Base-by-base conservation (phyloP, 192 early-diverging fungal species). In the Cetraspora pellucida region DNA sequence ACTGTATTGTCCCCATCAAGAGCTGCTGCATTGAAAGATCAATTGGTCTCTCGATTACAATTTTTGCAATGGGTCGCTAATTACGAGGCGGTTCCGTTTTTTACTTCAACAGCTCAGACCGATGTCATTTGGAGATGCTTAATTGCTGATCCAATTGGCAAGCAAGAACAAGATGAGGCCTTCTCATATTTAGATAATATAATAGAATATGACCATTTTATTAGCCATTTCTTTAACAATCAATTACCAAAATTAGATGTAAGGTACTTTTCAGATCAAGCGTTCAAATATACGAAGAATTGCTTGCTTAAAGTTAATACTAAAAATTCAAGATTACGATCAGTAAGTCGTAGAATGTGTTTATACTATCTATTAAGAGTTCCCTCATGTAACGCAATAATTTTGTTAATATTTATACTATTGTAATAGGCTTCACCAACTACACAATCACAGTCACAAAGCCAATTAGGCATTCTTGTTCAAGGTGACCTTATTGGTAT, bases 41-140 rank as follows among this genome's bases (percentile, higher is more conserved):
- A 74, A 50, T 31, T 78, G 25, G 27, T 64, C 50, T 50, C 55
- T 23, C 28, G 83, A 44, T 64, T 84, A 10, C 79, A 78, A 46
- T 84, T 84, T 30, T 47, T 84, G 50, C 79, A 76, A 72, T 50
- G 66, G 21, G 80, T 84, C 55, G 74, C 78, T 46, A 80, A 77
- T 47, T 46, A 69, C 13, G 79, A 78, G 25, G 58, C 81, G n/a
- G 59, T 65, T 4, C 27, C 45, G 10, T 81, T 77, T 57, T 84
- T 81, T 73, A 82, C 74, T 55, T 83, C 84, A 10, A 60, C 77
- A 0, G 74, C 23, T 25, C 67, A 83, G 21, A 82, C 82, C 23
- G 84, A 85, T 54, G 79, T 81, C 0, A 70, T 85, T 28, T 85
- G 84, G 84, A 67, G 65, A n/a, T 78, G 82, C 57, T 74, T 85